Evolutionary conservation across 179 eudicot genomes (phyloP), one percentile per base, ranked within the genome.

Genomic region (Amaranthus tricolor): DNA sequence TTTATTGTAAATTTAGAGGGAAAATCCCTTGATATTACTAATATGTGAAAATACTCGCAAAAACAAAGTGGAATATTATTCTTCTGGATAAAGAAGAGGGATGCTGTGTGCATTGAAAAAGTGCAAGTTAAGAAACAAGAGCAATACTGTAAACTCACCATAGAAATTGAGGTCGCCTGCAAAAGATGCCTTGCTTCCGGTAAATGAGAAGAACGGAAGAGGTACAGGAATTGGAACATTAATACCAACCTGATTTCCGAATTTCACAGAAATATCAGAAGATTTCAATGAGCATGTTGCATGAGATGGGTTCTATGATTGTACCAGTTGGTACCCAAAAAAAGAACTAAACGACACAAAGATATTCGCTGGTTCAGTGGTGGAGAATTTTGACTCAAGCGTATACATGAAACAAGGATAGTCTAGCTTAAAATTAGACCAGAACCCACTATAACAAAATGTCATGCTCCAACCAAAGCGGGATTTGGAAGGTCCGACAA

Each of bases 221-320:
- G 99, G 99, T 71, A 91, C 96, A 7, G 99, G 98, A 76, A 96
- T 94, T 7, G 99, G 97, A 70, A 96, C 99, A 68, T 96, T 96
- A 70, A 96, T 90, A 77, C 99, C 99, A 59, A 96, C 92, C 98
- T 96, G 85, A 74, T 43, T 65, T 51, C 45, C 66, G 62, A 49
- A 62, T 73, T 15, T 62, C 73, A 62, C 21, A 63, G 8, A 31
- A 15, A 55, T 11, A 0, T 16, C 21, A 40, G 6, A n/a, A 71
- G n/a, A 71, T n/a, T 11, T 12, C 48, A 56, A 68, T 31, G 61
- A 15, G 10, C 21, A 54, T 4, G 62, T 31, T 3, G 16, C 9
- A 43, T 24, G 17, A 7, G 13, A 47, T 48, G 53, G 45, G 20
- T 49, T 40, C 54, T 43, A 24, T 24, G 31, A 31, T 2, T 31